These are phyloP conservation scores for Acidiella bohemica DNA, from an alignment of 495 filamentous ascomycete species.

Conservation along the genomic window DNA sequence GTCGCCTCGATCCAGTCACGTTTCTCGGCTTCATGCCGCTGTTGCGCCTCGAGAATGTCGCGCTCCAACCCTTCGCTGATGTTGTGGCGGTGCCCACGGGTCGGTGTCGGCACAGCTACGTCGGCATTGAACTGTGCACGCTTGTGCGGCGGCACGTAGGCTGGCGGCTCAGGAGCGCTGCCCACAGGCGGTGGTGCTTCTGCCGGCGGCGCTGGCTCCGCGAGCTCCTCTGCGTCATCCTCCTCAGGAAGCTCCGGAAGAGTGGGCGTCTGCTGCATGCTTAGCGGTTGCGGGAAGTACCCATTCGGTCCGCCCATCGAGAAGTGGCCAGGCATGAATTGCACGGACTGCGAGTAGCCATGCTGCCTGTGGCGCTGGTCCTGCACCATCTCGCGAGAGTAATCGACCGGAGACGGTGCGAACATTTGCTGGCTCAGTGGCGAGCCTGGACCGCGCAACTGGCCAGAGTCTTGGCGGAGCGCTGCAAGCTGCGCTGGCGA, in stretches of 20 bases:
- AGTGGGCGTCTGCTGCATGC: constrained; percentile 42
- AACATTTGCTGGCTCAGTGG: constrained; percentile 15
- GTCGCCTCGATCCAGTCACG: constrained; percentile 7
- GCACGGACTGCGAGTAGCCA: constrained; percentile 29
- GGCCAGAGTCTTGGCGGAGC: constrained; percentile 4
- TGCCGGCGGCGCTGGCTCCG: constrained; percentile 33
- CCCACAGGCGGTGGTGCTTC: too few species aligned
- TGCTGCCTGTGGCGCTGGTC: constrained; percentile 10
- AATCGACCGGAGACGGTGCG: constrained; percentile 11
- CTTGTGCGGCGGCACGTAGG: constrained; percentile 21
- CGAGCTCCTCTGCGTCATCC: constrained; percentile 33
- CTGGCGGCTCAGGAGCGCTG: constrained; percentile 27
- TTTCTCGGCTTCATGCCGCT: constrained; percentile 39
- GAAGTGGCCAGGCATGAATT: constrained; percentile 14
- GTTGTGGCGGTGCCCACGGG: constrained; percentile 48
- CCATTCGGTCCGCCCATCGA: too few species aligned
- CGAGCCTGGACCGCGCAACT: constrained; percentile 8
- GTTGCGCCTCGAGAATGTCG: constrained; percentile 75
- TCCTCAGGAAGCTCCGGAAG: constrained; percentile 41
- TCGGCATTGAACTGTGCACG: constrained; percentile 35
- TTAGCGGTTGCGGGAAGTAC: constrained; percentile 41
- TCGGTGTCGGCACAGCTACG: constrained; percentile 51
- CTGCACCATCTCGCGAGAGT: constrained; percentile 6
- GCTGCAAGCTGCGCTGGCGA: constrained; percentile 11
- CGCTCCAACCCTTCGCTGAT: constrained; percentile 63